These are phyloP conservation scores for Lotmaria passim DNA, from an alignment of 208 protist genomes.

Conservation along the genomic window DNA sequence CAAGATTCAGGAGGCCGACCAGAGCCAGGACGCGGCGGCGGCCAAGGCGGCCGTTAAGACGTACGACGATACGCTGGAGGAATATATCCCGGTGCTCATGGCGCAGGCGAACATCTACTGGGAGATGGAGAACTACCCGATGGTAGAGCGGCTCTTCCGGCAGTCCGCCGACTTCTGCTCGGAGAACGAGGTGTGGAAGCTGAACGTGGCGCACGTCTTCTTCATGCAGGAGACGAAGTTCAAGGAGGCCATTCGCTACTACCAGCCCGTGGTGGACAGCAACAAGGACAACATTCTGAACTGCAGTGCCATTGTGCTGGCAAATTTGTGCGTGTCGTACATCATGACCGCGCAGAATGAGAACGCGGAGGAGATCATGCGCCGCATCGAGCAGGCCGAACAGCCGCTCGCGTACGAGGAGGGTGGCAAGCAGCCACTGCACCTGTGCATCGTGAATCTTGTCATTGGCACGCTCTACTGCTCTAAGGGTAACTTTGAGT, in stretches of 20 bases:
- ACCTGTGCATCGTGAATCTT: conserved; percentile 98
- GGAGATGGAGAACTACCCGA: conserved; percentile 97
- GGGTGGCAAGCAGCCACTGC: conserved; percentile 92
- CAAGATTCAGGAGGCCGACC: conserved; percentile 94
- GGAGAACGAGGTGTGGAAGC: conserved; percentile 97
- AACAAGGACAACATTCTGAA: conserved; percentile 93
- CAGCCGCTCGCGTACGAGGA: conserved; percentile 87
- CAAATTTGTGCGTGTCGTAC: conserved; percentile 97
- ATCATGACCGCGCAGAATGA: conserved; percentile 97
- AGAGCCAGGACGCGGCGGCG: conserved; percentile 84
- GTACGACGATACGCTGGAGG: conserved; percentile 94
- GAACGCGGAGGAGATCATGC: conserved; percentile 97
- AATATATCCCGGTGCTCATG: conserved; percentile 97
- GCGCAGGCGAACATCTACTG: conserved; percentile 98
- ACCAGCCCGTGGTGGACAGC: conserved; percentile 95
- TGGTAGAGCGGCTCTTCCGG: conserved; percentile 95
- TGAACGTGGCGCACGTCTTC: conserved; percentile 97
- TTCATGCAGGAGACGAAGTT: conserved; percentile 98
- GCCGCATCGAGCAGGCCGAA: conserved; percentile 96
- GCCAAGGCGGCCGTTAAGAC: conserved; percentile 84
- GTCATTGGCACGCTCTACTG: conserved; percentile 99
- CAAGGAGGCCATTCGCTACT: conserved; percentile 96
- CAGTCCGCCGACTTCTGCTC: conserved; percentile 96
- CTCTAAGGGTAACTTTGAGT: conserved; percentile 98
- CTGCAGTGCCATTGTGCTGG: conserved; percentile 96